These are phyloP conservation scores for Magnolia kwangsiensis DNA, from an alignment of 164 flowering plant genomes.

Conservation along the genomic window DNA sequence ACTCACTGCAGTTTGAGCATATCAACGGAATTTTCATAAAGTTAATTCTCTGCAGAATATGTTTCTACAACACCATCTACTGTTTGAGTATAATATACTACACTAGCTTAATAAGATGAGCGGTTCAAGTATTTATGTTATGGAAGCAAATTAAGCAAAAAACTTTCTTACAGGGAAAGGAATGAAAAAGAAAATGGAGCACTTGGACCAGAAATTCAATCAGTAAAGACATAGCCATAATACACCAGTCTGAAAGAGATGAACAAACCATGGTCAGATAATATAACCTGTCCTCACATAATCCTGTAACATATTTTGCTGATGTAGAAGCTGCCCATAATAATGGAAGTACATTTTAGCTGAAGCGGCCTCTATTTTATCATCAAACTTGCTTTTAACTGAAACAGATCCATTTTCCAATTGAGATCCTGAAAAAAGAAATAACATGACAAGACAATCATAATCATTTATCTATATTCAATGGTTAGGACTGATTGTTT, in stretches of 20 bases:
- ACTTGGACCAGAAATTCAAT: too few species aligned
- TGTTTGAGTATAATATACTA: neutral
- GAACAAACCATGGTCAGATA: conserved; percentile 12
- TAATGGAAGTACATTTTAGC: conserved; percentile 99
- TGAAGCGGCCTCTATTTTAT: conserved; percentile 88
- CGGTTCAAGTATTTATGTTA: neutral
- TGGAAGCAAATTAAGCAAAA: neutral
- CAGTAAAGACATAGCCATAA: neutral
- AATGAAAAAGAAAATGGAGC: neutral
- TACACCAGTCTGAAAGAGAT: neutral
- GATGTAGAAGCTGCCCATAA: conserved; percentile 93
- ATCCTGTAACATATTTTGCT: conserved; percentile 98
- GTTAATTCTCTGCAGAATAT: neutral
- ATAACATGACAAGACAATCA: neutral
- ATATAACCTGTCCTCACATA: conserved; percentile 97
- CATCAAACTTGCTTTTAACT: conserved; percentile 79
- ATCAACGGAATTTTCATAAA: neutral
- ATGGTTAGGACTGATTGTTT: neutral
- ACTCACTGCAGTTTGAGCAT: neutral
- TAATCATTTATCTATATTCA: neutral
- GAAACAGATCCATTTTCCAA: conserved; percentile 62
- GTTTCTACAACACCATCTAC: neutral
- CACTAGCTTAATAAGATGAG: neutral
- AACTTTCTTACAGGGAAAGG: neutral
- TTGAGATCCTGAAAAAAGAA: conserved; percentile 32